These are phyloP conservation scores for Rutidosis leptorrhynchoides DNA, from an alignment of 129 eudicot species.

Conservation along the genomic window DNA sequence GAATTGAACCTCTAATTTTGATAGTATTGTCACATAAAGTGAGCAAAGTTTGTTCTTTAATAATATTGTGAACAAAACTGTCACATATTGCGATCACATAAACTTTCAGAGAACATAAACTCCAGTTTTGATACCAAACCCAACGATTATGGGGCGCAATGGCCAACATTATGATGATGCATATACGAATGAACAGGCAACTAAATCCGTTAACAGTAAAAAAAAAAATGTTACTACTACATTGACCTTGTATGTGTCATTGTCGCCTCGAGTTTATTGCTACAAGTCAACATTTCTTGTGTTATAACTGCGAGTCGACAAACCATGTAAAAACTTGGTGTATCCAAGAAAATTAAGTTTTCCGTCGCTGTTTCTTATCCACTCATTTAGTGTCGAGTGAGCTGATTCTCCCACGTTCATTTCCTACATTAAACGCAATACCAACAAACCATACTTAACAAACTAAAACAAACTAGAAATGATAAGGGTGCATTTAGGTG, in stretches of 20 bases:
- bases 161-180: conserved; percentile 1
- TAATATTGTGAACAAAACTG: too few species aligned
- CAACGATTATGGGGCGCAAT: background rate
- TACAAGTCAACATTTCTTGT: conserved; percentile 39
- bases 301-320: conserved; percentile 58
- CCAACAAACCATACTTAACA: background rate
- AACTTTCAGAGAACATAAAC: too few species aligned
- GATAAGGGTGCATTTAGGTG: background rate
- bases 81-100: too few species aligned
- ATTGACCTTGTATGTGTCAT: conserved; percentile 4
- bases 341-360: conserved; percentile 78
- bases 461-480: background rate
- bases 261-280: conserved; percentile 39
- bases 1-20: too few species aligned
- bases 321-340: conserved; percentile 94
- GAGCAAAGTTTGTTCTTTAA: too few species aligned
- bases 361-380: conserved; percentile 73
- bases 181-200: conserved; percentile 19
- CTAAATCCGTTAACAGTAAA: background rate
- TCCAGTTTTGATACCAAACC: background rate
- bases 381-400: conserved; percentile 64
- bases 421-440: conserved; percentile 45
- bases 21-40: too few species aligned
- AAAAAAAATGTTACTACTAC: background rate
- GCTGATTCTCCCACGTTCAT: conserved; percentile 63